A percentile compares a stretch with the other conserved stretches of the same genome.
phyloP scores from a whole-genome alignment of 176 grass and related monocot genomes.

The Rhynchospora pubera region DNA sequence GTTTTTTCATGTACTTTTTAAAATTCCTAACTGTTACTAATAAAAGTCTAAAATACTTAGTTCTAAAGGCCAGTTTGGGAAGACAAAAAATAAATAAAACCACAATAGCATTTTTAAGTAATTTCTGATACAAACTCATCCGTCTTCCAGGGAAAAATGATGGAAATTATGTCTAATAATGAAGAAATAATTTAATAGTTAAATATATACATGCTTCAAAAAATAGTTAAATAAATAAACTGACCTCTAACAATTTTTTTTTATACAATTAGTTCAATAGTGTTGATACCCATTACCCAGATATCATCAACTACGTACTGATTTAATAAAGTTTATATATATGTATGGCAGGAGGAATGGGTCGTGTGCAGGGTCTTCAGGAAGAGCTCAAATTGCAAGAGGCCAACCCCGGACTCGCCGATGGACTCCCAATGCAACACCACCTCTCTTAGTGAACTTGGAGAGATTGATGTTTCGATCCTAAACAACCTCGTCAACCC shows the following conservation, averaged over 20 bases:
- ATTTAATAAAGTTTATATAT: background rate
- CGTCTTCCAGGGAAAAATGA: background rate
- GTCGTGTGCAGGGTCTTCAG: constrained; percentile 83
- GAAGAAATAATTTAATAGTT: too few relatives aligned
- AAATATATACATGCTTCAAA: background rate
- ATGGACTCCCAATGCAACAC: constrained; percentile 46
- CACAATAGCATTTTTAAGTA: background rate
- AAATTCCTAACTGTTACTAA: background rate
- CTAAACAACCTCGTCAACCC: constrained; percentile 32
- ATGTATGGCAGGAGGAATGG: constrained; percentile 55
- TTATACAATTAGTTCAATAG: background rate
- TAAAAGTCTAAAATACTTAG: background rate
- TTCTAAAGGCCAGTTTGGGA: background rate
- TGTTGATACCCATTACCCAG: too few relatives aligned
- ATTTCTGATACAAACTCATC: background rate
- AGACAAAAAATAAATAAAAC: background rate
- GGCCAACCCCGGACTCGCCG: constrained; percentile 23
- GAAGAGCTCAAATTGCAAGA: constrained; percentile 45
- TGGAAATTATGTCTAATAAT: background rate
- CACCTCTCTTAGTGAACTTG: constrained; percentile 51
- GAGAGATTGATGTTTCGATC: constrained; percentile 61
- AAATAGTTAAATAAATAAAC: background rate
- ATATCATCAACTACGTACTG: background rate
- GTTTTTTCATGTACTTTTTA: background rate
- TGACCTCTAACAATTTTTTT: background rate